Evolutionary conservation across 2,329 filamentous ascomycete genomes (phyloP), one percentile per base, ranked within the genome.

Genomic region (Scorias spongiosa): DNA sequence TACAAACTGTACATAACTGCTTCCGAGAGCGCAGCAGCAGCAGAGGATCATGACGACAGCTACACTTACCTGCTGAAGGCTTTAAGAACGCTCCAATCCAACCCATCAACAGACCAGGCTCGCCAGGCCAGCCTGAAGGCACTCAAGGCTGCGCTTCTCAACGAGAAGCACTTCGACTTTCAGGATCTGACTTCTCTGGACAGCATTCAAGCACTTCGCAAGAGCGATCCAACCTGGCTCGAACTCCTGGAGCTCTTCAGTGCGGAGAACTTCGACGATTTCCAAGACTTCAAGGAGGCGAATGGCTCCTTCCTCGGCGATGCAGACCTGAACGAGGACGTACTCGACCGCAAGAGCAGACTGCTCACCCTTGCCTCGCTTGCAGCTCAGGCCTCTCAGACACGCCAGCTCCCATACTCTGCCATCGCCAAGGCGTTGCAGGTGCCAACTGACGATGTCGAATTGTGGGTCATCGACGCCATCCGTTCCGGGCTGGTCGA

Each of bases 391-490:
- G 82, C 82, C 20, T 60, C 63, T 17, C 81, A 83, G 48, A 84
- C 78, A 57, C 84, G 89, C 58, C 86, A 91, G 58, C 81, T 98
- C 43, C 81, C 89, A 48, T 98, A 98, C 68, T 72, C 74, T 52
- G 76, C 76, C 58, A 95, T 98, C 60, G 77, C 83, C 51, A 81
- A 81, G 60, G 82, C 86, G 5, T 78, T 98, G 40, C 82, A 91
- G 65, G 80, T 98, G 44, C 79, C 85, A 39, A 61, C 69, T 40
- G 80, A 84, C 51, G 86, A 96, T 50, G 86, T 96, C 37, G 91
- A 98, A 74, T 83, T 89, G 75, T 98, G 91, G 91, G 86, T 93
- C 53, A 98, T 98, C 58, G 91, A 98, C 63, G 88, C 93, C 54
- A 95, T 98, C 67, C 85, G 91, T 54, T 86, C 88, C 40, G 87